Base-by-base conservation (phyloP, 2,329 filamentous ascomycete genomes). In the Ploettnerulaceae sp. region DNA sequence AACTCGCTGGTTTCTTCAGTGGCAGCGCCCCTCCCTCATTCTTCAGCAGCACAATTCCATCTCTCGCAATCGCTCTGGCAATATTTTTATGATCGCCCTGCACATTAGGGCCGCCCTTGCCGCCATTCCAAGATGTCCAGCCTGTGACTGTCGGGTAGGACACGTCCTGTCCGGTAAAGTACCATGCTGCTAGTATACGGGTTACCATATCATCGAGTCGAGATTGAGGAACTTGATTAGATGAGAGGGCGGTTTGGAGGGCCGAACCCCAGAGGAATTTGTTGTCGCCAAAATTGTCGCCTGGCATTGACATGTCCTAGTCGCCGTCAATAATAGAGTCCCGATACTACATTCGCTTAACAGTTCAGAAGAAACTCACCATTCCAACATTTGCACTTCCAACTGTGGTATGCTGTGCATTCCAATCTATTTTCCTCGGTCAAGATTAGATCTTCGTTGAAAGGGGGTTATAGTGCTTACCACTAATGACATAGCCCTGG, bases 281-380 rank as follows among this genome's bases (percentile, higher is more conserved):
- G 24, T 66, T 66, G 35, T 73, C 70, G 61, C 77, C 77, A 59
- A 65, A 79, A 57, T 76, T 70, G 42, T 70, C 79, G 48, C 88
- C 87, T 0, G 85, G 85, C 85, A 91, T 91, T 2, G 81, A 81
- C 85, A 89, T 88, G 63, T 91, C 61, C 57, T 61, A 20, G n/a
- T 20, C n/a, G n/a, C n/a, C n/a, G n/a, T n/a, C n/a, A n/a, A n/a
- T n/a, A n/a, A n/a, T n/a, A n/a, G n/a, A n/a, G n/a, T n/a, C n/a
- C n/a, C n/a, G n/a, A n/a, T n/a, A n/a, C n/a, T n/a, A n/a, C n/a
- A n/a, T n/a, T n/a, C n/a, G n/a, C 17, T 14, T 26, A n/a, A 55
- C 33, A 52, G 31, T 21, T 5, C 7, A n/a, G n/a, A 17, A 11
- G 15, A n/a, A 21, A 29, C 44, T 31, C 41, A 61, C 86, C 52